Percentiles rank a stretch among this genome's conserved stretches.
These are phyloP conservation scores for Cyclaneusma minus DNA, from an alignment of 2,329 filamentous ascomycete genomes.

Conservation along the genomic window DNA sequence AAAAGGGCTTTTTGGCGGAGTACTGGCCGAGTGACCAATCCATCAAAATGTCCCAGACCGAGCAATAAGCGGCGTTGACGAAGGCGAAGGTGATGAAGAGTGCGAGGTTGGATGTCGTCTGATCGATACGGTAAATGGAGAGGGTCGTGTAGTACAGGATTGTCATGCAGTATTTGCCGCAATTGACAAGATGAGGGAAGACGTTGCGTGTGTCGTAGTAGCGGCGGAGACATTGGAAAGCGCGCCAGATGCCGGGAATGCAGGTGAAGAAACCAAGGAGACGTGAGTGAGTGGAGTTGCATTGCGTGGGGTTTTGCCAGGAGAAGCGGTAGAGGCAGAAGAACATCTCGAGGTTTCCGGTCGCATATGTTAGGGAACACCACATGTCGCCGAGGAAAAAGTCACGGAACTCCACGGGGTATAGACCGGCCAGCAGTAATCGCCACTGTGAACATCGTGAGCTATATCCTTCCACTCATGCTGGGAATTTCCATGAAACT, in stretches of 20 bases:
- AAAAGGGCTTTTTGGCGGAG: conserved; percentile 46
- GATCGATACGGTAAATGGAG: conserved; percentile 68
- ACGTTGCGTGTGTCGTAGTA: conserved; percentile 74
- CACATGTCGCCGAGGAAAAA: conserved; percentile 98
- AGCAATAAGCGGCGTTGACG: conserved; percentile 73
- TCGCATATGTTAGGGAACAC: conserved; percentile 83
- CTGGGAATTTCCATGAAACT: conserved; percentile 20
- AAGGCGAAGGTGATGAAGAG: conserved; percentile 67
- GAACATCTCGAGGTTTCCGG: conserved; percentile 84
- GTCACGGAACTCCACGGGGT: conserved; percentile 90
- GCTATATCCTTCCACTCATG: conserved; percentile 14
- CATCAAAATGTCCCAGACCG: conserved; percentile 90
- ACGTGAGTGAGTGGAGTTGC: conserved; percentile 75
- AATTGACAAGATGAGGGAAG: conserved; percentile 87
- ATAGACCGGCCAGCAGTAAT: conserved; percentile 68
- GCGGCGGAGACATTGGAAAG: conserved; percentile 78
- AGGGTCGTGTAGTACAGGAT: conserved; percentile 66
- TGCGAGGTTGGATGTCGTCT: conserved; percentile 38
- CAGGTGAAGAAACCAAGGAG: conserved; percentile 73
- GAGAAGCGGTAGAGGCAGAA: conserved; percentile 79
- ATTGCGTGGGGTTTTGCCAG: conserved; percentile 60
- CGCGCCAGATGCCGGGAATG: conserved; percentile 78
- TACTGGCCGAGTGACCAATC: conserved; percentile 87
- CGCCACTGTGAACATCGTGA: conserved; percentile 54
- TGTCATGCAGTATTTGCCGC: conserved; percentile 77